These are phyloP conservation scores for Tulasnella sp. DNA, from an alignment of 768 basidiomycete species.

Conservation along the genomic window DNA sequence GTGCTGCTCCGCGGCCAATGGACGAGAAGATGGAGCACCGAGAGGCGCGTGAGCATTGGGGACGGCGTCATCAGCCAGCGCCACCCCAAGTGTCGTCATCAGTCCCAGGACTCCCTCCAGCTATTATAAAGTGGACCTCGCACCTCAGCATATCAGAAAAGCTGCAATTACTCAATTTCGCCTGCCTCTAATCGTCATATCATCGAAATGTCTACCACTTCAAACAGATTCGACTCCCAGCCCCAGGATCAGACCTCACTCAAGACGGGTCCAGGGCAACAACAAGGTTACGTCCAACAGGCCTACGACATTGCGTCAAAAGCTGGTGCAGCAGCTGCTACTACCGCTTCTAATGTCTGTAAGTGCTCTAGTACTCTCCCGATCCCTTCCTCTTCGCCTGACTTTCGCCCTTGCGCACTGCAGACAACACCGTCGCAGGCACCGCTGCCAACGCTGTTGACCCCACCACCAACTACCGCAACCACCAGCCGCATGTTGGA, in stretches of 20 bases:
- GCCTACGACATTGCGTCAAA: not conserved
- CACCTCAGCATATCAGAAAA: not conserved
- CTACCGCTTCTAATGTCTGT: not conserved
- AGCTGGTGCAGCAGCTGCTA: not conserved
- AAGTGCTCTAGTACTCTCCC: not conserved
- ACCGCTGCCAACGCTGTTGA: not conserved
- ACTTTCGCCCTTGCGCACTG: not conserved
- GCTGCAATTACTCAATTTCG: not conserved
- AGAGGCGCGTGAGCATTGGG: not conserved
- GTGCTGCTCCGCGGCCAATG: not conserved
- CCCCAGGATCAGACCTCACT: not conserved
- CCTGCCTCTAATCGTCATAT: not conserved
- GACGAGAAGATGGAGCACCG: not conserved
- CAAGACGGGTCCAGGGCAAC: not conserved
- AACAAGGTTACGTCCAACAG: slow-evolving; percentile 17
- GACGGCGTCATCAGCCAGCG: not conserved
- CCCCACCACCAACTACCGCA: slow-evolving; percentile 6
- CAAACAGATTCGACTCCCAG: slow-evolving; percentile 1
- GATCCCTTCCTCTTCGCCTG: not conserved
- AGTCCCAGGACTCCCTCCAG: not conserved
- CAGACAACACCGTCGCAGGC: slow-evolving; percentile 12
- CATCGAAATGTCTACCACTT: not conserved
- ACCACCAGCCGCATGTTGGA: slow-evolving; percentile 11
- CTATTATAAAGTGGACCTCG: not conserved
- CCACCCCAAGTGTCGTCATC: not conserved